Evolutionary conservation across 139 green algal genomes (phyloP).

Genomic region (Dunaliella sp.): DNA sequence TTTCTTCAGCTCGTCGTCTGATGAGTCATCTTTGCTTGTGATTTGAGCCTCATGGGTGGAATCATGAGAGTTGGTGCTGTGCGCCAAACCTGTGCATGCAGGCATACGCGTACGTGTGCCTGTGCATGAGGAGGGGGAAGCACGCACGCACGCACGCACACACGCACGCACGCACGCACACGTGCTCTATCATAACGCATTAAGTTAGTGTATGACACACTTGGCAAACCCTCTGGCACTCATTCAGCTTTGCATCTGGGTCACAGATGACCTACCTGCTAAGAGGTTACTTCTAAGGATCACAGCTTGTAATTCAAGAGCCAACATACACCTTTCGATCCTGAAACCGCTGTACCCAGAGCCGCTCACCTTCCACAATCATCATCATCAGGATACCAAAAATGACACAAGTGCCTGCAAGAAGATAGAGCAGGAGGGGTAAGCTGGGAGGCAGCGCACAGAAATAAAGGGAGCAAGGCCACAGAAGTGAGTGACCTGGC

Average conservation of each 20-base stretch:
- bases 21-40: background rate
- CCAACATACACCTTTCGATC: too few species aligned
- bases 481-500: background rate
- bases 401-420: background rate
- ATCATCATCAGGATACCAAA: background rate
- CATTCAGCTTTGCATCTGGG: background rate
- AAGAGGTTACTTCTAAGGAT: background rate
- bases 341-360: too few species aligned
- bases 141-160: background rate
- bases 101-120: background rate
- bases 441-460: too few species aligned
- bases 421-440: background rate
- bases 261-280: background rate
- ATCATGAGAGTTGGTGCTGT: background rate
- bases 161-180: background rate
- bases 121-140: background rate
- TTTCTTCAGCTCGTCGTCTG: background rate
- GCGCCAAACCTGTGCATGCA: background rate
- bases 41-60: background rate
- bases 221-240: too few species aligned
- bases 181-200: background rate
- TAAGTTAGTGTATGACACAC: background rate
- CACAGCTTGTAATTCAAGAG: too few species aligned
- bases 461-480: background rate
- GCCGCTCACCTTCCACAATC: background rate